Evolutionary conservation across 2,329 filamentous ascomycete genomes (phyloP).

Genomic region (Pleurostoma richardsiae): DNA sequence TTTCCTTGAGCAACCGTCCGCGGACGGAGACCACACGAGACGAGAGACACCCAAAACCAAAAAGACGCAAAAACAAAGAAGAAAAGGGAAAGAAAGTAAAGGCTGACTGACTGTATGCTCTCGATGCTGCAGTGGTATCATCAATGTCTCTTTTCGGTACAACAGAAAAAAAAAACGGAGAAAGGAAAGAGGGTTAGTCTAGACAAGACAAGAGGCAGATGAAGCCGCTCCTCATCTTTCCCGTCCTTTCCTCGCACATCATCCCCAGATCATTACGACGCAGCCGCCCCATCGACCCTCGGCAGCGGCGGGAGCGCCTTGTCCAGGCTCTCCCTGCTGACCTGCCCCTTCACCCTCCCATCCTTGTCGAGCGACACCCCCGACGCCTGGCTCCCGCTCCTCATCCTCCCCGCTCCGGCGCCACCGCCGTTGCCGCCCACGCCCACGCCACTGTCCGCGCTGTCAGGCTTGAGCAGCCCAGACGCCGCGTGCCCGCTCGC

Average conservation of each 20-base stretch:
- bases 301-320: slow-evolving; percentile 57
- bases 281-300: slow-evolving; percentile 10
- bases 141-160: slow-evolving; percentile 7
- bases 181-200: neutral
- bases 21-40: no score
- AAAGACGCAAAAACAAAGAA: neutral
- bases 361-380: slow-evolving; percentile 14
- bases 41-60: no score
- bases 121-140: slow-evolving; percentile 12
- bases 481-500: slow-evolving; percentile 22
- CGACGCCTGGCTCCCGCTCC: slow-evolving; percentile 17
- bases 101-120: slow-evolving; percentile 5
- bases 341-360: slow-evolving; percentile 22
- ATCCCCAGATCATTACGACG: slow-evolving; percentile 5
- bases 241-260: neutral
- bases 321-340: slow-evolving; percentile 54
- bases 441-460: slow-evolving; percentile 42
- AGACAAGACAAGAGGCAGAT: neutral
- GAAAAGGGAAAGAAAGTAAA: slow-evolving; percentile 4
- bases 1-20: no score
- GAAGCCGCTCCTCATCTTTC: neutral
- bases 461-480: slow-evolving; percentile 33
- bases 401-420: slow-evolving; percentile 15
- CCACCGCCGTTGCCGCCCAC: slow-evolving; percentile 14
- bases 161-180: slow-evolving; percentile 5